These are phyloP conservation scores for Aspergillus coremiiformis DNA, from an alignment of 495 filamentous ascomycete genomes.

Conservation along the genomic window DNA sequence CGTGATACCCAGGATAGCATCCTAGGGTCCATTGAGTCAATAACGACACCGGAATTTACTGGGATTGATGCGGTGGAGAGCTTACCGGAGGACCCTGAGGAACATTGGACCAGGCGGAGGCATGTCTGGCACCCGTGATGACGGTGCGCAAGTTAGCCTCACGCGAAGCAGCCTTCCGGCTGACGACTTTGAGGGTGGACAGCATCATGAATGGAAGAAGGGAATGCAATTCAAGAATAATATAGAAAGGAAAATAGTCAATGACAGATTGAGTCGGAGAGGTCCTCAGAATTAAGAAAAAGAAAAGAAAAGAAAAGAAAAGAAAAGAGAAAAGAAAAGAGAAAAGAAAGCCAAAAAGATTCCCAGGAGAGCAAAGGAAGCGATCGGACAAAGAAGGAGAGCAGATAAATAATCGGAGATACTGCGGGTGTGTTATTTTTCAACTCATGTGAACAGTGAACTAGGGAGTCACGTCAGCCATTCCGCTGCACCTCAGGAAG, in stretches of 20 bases:
- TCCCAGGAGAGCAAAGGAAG: constrained; percentile 9
- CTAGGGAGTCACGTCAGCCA: too few relatives aligned
- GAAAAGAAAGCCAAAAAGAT: too few relatives aligned
- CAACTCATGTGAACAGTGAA: constrained; percentile 40
- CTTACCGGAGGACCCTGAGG: constrained; percentile 90
- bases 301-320: constrained; percentile 12
- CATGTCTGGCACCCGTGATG: constrained; percentile 52
- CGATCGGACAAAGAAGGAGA: constrained; percentile 12
- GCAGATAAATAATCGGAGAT: constrained; percentile 30
- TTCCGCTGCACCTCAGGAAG: too few relatives aligned
- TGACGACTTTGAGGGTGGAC: constrained; percentile 49
- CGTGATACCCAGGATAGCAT: constrained; percentile 94
- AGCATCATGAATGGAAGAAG: constrained; percentile 38
- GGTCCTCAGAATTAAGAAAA: background rate
- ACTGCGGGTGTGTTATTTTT: constrained; percentile 28
- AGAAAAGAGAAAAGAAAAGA: constrained; percentile 19
- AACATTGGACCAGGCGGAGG: constrained; percentile 81
- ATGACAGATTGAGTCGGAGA: background rate
- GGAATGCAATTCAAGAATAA: constrained; percentile 6
- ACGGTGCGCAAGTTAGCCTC: constrained; percentile 41
- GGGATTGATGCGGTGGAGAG: constrained; percentile 11
- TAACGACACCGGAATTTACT: constrained; percentile 14
- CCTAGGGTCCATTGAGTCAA: constrained; percentile 31
- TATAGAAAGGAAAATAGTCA: constrained; percentile 10
- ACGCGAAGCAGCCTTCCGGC: constrained; percentile 46